Evolutionary conservation across 768 basidiomycete species (phyloP).

Genomic region (Thelephora aurantiotincta): DNA sequence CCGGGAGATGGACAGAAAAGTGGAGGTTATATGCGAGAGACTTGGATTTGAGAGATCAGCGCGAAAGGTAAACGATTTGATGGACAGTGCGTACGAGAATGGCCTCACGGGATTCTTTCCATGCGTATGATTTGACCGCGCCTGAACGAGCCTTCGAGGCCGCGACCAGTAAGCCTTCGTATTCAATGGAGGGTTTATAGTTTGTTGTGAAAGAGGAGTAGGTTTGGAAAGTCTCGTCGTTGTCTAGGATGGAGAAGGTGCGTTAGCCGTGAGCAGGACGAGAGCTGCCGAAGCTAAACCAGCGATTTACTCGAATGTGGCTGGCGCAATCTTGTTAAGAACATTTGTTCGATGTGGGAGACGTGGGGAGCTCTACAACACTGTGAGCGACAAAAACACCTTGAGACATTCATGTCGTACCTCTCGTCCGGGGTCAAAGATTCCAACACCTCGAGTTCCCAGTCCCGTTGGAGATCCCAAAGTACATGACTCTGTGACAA

Average conservation of each 20-base stretch:
- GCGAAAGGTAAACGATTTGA: background rate
- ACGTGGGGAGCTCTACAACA: constrained; percentile 27
- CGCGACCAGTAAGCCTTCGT: constrained; percentile 60
- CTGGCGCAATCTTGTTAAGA: constrained; percentile 55
- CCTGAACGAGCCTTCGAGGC: constrained; percentile 62
- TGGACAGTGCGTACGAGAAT: constrained; percentile 33
- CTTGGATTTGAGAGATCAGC: background rate
- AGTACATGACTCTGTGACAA: constrained; percentile 44
- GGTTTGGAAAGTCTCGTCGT: constrained; percentile 67
- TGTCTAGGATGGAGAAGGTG: constrained; percentile 27
- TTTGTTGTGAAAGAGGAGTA: constrained; percentile 87
- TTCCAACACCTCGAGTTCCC: constrained; percentile 57
- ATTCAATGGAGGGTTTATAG: constrained; percentile 57
- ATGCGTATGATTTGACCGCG: constrained; percentile 44
- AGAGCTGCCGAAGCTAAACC: constrained; percentile 6
- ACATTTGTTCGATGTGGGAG: constrained; percentile 38
- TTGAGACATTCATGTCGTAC: constrained; percentile 16
- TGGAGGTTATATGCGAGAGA: background rate
- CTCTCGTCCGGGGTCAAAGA: constrained; percentile 29
- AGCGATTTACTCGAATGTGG: constrained; percentile 71
- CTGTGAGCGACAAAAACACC: no score
- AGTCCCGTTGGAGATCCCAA: constrained; percentile 62
- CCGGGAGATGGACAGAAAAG: background rate
- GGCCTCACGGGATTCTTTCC: constrained; percentile 48
- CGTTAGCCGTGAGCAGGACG: background rate